Evolutionary conservation across 768 basidiomycete genomes (phyloP).

Genomic region (Nevesoporus exiguus): DNA sequence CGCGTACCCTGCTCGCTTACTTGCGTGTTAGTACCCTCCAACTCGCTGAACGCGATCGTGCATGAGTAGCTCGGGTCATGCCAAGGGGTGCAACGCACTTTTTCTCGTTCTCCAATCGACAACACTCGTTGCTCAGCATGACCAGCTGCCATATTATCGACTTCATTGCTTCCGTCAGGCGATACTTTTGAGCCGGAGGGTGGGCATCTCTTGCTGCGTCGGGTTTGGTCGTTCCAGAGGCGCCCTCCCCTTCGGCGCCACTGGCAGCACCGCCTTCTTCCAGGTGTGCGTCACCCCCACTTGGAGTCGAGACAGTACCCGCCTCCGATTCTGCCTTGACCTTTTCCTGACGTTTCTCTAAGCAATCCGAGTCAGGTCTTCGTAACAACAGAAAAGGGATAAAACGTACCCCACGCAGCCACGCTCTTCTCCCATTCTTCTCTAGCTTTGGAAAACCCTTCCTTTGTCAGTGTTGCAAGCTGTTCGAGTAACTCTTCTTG

Average conservation of each 20-base stretch:
- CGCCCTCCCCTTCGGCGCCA: slow-evolving; percentile 26
- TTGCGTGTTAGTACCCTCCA: slow-evolving; percentile 67
- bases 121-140: slow-evolving; percentile 78
- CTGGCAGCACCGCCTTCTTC: slow-evolving; percentile 35
- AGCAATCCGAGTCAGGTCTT: background rate
- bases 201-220: slow-evolving; percentile 42
- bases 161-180: slow-evolving; percentile 81
- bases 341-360: slow-evolving; percentile 60
- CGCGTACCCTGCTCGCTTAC: slow-evolving; percentile 80
- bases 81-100: slow-evolving; percentile 36
- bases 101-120: slow-evolving; percentile 63
- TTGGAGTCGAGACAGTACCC: slow-evolving; percentile 32
- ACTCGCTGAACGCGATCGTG: slow-evolving; percentile 30
- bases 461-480: slow-evolving; percentile 57
- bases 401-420: slow-evolving; percentile 58
- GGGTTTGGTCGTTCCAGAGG: slow-evolving; percentile 19
- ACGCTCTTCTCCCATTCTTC: slow-evolving; percentile 78
- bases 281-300: slow-evolving; percentile 16
- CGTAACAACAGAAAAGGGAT: background rate
- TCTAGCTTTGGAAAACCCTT: slow-evolving; percentile 63
- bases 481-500: slow-evolving; percentile 68
- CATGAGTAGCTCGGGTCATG: background rate
- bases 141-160: slow-evolving; percentile 76
- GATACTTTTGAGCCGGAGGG: slow-evolving; percentile 73
- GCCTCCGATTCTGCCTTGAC: slow-evolving; percentile 33